Conservation (phyloP, 2,329 filamentous ascomycete species). For the Lecanicillium sp. region DNA sequence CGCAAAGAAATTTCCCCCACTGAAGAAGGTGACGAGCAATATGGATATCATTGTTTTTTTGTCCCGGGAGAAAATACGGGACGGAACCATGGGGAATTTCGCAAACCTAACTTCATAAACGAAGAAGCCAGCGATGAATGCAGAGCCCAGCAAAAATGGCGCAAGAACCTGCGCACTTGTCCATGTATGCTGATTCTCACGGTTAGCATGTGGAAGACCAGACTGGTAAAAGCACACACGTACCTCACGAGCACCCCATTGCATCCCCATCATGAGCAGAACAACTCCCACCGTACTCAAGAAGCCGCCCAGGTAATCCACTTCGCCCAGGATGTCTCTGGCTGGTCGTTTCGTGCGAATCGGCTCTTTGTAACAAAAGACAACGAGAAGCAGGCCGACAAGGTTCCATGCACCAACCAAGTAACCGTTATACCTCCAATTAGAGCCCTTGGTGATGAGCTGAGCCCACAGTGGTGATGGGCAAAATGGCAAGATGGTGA, state of each 20-base stretch:
- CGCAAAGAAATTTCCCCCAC: slow-evolving; percentile 51
- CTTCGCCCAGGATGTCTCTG: not conserved
- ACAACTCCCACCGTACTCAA: not conserved
- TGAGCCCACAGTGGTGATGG: not conserved
- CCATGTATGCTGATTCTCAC: not conserved
- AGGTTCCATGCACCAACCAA: not conserved
- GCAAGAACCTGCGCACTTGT: not conserved
- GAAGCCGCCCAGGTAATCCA: not conserved
- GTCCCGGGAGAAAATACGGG: not conserved
- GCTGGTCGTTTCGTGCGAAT: not conserved
- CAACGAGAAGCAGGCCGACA: not conserved
- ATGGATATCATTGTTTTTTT: not conserved
- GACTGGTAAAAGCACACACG: not conserved
- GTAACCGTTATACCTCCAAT: not conserved
- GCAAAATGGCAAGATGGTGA: too few relatives aligned
- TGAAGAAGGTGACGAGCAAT: slow-evolving; percentile 48
- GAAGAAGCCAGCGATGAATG: not conserved
- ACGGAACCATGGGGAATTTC: not conserved
- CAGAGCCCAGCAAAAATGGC: not conserved
- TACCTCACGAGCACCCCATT: slow-evolving; percentile 1
- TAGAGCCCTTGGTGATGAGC: not conserved
- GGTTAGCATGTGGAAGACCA: not conserved
- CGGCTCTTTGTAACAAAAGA: not conserved
- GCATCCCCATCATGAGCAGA: slow-evolving; percentile 1
- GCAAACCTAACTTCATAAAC: not conserved